Base-by-base conservation (phyloP, 73 alveolate species). In the Paramecium biaurelia region DNA sequence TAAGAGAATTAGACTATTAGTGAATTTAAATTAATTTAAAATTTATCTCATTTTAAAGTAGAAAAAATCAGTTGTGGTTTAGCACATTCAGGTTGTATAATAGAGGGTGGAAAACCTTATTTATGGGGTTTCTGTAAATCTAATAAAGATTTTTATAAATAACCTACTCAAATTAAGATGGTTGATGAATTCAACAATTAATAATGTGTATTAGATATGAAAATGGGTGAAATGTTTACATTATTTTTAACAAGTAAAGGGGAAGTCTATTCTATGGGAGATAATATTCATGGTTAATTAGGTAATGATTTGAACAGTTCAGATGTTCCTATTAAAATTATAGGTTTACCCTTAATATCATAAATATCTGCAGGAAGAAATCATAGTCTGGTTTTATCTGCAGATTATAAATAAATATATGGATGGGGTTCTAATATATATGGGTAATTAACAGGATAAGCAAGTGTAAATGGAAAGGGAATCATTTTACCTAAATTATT, bases 231-330 rank as follows among this genome's bases (percentile, higher is more conserved):
- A 28, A 43, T 76, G 35, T 89, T 89, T 37, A 89, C 94, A 37
- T 28, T 89, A 10, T 89, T 42, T 82, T 63, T 70, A 18, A 89
- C 85, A 49, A 89, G 74, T 53, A 89, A 70, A 82, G 94, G 94
- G 4, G 97, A 97, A 57, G 95, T 98, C 9, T 98, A 93, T 87
- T 89, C 99, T 2, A 93, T 97, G 94, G 99, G 99, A 4, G 92
- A 93, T 18, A 98, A 98, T 93, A 85, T 93, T 41, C 94, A 95
- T 70, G 99, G 99, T 4, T 96, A 98, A 95, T 94, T 98, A 30
- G 99, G 99, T 1, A 70, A 93, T 10, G 99, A 99, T 2, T 95
- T 94, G 92, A 96, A 94, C 43, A 41, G 43, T 30, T 92, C 97
- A 30, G 93, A 85, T 41, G 15, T 20, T 11, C 92, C 90, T 20